phyloP scores from a whole-genome alignment of 169 alveolate genomes.

The Eimeria falciformis region DNA sequence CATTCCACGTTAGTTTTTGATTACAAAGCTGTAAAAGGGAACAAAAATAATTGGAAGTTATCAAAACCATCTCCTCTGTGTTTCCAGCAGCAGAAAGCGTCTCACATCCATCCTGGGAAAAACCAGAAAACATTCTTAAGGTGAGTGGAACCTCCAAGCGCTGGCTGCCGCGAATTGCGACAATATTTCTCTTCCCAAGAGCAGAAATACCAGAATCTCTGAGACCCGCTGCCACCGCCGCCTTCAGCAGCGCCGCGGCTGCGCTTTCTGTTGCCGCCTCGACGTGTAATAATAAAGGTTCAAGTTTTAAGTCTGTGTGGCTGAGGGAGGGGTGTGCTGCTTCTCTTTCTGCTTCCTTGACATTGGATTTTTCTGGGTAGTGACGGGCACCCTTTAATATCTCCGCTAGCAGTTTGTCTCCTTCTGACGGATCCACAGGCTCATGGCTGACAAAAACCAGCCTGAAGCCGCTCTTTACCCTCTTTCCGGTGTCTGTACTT shows the following conservation, averaged over 20 bases:
- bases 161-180: conserved; percentile 67
- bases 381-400: not conserved
- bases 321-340: not conserved
- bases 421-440: not conserved
- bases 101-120: not conserved
- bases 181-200: conserved; percentile 17
- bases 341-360: not conserved
- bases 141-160: conserved; percentile 50
- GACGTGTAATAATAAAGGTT: conserved; percentile 56
- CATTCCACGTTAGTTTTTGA: conserved; percentile 18
- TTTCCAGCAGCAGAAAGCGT: not conserved
- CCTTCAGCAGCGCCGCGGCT: conserved; percentile 27
- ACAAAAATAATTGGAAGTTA: not conserved
- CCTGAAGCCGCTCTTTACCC: not conserved
- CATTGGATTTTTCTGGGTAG: not conserved
- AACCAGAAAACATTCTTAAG: not conserved
- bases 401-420: not conserved
- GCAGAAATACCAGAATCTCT: conserved; percentile 54
- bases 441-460: conserved; percentile 3
- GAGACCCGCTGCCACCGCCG: conserved; percentile 43
- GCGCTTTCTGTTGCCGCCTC: not conserved
- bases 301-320: conserved; percentile 31
- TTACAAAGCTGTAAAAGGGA: conserved; percentile 19
- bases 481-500: not conserved
- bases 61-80: not conserved